Base-by-base conservation (phyloP, 495 filamentous ascomycete species). In the Daldinia loculata region DNA sequence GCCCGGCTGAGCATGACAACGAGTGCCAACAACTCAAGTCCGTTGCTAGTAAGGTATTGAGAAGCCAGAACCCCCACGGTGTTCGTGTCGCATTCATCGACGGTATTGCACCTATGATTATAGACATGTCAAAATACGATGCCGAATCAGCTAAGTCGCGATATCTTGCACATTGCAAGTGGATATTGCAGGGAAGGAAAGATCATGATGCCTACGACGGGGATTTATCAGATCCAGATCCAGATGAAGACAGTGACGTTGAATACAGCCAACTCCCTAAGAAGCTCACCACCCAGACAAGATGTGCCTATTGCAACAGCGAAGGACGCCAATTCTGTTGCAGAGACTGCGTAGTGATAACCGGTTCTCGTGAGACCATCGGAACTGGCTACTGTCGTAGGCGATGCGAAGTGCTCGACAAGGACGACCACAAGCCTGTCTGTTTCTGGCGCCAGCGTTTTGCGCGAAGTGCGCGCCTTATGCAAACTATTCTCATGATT, bases 161-260 rank as follows among this genome's bases (percentile, higher is more conserved):
- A 19, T 29, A 63, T 17, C 15, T 63, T 38, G 43, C n/a, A 9
- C 7, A 41, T n/a, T 63, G 34, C 29, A 63, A 17, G 22, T 53
- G 61, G 61, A 55, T 63, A 6, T 30, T 39, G 14, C 32, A 53
- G 39, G 61, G 61, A 30, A 39, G 48, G 6, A 63, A 55, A 6
- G 34, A 41, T 4, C 5, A 29, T 2, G 32, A 63, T 15, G 55
- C 15, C 12, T 24, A 36, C 9, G 55, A 12, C 36, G 30, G 32
- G 14, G 11, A 57, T 2, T 2, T 12, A 6, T n/a, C 17, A 12
- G 29, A 11, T 24, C 19, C 43, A 1, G 43, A 48, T 24, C 17
- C 9, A 4, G 43, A 48, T 22, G 19, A 48, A 24, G 55, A 57
- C 8, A 19, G 55, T 3, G 32, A 38, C 19, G 34, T 15, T 6